phyloP scores from a whole-genome alignment of 2,329 filamentous ascomycete species.

The Alternaria sp. region DNA sequence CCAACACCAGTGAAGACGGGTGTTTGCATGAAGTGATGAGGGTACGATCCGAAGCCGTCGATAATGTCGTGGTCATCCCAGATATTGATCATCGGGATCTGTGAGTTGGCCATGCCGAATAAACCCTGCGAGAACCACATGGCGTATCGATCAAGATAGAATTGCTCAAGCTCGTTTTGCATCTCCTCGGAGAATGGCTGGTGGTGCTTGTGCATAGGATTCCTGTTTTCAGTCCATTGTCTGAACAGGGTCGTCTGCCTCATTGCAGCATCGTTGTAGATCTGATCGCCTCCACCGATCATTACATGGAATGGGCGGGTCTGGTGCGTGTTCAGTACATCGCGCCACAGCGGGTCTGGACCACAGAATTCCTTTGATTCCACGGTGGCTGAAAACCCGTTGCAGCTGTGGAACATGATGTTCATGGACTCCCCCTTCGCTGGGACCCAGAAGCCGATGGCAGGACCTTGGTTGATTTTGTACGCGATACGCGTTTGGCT shows the following conservation, averaged over 20 bases:
- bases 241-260: slow-evolving; percentile 77
- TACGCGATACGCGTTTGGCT: slow-evolving; percentile 89
- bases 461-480: slow-evolving; percentile 89
- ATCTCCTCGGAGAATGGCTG: slow-evolving; percentile 80
- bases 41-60: slow-evolving; percentile 88
- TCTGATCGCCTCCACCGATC: slow-evolving; percentile 95
- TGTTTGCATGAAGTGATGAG: slow-evolving; percentile 88
- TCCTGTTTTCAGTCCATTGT: slow-evolving; percentile 84
- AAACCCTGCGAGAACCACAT: slow-evolving; percentile 97
- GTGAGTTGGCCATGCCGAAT: slow-evolving; percentile 89
- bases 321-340: slow-evolving; percentile 92
- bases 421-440: slow-evolving; percentile 88
- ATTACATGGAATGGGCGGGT: slow-evolving; percentile 95
- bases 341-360: slow-evolving; percentile 95
- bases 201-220: slow-evolving; percentile 79
- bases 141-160: slow-evolving; percentile 87
- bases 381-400: slow-evolving; percentile 86
- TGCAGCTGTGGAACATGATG: slow-evolving; percentile 98
- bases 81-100: slow-evolving; percentile 98
- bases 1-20: slow-evolving; percentile 90
- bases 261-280: slow-evolving; percentile 91
- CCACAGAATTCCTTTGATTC: slow-evolving; percentile 84
- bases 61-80: slow-evolving; percentile 85
- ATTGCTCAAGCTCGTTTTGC: slow-evolving; percentile 86
- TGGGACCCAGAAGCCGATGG: slow-evolving; percentile 94